Base-by-base conservation (phyloP, 768 basidiomycete species). In the Suillus subalutaceus region DNA sequence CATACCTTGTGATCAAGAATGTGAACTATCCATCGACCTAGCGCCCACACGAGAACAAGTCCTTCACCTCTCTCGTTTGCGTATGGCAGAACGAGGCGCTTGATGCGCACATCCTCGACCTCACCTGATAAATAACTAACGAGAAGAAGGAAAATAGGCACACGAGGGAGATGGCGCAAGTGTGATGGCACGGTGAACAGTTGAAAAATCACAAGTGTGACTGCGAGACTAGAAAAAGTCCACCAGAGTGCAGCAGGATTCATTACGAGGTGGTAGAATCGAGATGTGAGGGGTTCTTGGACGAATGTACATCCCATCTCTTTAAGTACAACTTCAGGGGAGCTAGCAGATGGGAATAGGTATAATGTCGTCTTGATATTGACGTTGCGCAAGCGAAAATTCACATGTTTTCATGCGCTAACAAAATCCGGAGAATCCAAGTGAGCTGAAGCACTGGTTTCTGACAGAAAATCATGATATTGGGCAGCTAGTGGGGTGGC, bases 11-110 rank as follows among this genome's bases (percentile, higher is more conserved):
- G 66, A 55, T 82, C 80, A 13, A 82, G 66, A 26, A 82, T 72
- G 56, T 82, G 81, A 46, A 82, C 73, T 48, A 77, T 77, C 81
- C 81, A 82, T 68, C 74, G 72, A 26, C 81, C 80, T 6, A 82
- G 73, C 61, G 76, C 75, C 68, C 74, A 82, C 2, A 82, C 79
- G 6, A 79, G 67, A 4, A 81, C 80, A 44, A 79, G 75, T 18
- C 75, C 75, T 55, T 78, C 76, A 16, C 57, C 66, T 38, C 71
- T 71, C 43, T 74, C 68, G 53, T 68, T 70, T 30, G 77, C 79
- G 63, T 78, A 78, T 4, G 81, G 81, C 15, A 82, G 61, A 46
- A 82, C 72, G 60, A 79, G 74, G 9, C 75, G 69, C 57, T 72
- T 68, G 44, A 81, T 71, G 3, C 79, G 76, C 32, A 66, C 70